phyloP scores from a whole-genome alignment of 192 early-diverging fungal genomes.

The Podila verticillata region DNA sequence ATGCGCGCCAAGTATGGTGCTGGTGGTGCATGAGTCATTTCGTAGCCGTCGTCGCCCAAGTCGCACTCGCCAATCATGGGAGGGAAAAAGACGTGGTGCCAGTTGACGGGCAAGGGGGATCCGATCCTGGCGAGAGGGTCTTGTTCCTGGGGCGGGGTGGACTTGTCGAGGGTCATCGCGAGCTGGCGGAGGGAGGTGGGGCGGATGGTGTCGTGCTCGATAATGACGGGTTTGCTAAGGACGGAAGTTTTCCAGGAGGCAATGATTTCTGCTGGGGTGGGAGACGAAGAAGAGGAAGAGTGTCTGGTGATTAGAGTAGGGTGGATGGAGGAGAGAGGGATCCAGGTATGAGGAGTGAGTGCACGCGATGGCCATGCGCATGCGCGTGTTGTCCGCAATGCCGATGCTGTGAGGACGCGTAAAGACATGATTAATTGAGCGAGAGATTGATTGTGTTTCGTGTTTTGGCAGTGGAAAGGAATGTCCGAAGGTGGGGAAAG shows the following conservation, averaged over 20 bases:
- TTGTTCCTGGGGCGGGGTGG: not conserved
- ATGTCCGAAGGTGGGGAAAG: not conserved
- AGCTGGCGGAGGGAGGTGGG: conserved; percentile 34
- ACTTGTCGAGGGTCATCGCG: conserved; percentile 37
- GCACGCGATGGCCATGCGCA: not conserved
- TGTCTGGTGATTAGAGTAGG: not conserved
- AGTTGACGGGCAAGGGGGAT: conserved; percentile 71
- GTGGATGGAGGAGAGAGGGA: conserved; percentile 4
- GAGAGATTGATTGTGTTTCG: not conserved
- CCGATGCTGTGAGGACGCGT: not conserved
- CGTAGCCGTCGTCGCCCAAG: conserved; percentile 86
- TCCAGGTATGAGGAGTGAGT: conserved; percentile 7
- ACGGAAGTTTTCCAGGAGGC: conserved; percentile 18
- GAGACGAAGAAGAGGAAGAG: not conserved
- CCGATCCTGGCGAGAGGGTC: conserved; percentile 18
- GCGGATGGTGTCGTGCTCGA: conserved; percentile 46
- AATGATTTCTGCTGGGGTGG: conserved; percentile 30
- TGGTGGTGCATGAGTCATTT: conserved; percentile 79
- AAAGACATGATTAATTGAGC: not conserved
- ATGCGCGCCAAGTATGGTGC: conserved; percentile 78
- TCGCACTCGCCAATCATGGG: conserved; percentile 70
- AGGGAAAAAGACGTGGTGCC: conserved; percentile 84
- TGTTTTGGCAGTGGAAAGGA: not conserved
- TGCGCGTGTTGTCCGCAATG: not conserved
- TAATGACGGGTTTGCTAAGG: conserved; percentile 31